Conservation (phyloP, 192 early-diverging fungal species). For the Pilaira anomala region DNA sequence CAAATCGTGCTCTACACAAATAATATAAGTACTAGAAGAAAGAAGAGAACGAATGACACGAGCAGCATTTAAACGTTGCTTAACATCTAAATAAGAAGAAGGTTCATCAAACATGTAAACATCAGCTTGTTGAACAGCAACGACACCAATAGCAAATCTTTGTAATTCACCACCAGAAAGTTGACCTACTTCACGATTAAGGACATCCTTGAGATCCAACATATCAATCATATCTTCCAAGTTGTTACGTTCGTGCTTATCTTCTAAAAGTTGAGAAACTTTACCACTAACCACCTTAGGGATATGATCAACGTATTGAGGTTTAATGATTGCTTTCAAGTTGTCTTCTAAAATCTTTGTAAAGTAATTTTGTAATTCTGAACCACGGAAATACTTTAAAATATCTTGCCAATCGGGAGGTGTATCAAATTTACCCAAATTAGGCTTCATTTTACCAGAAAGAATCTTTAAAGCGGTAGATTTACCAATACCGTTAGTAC, state of each 20-base stretch:
- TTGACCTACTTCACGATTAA: constrained; percentile 79
- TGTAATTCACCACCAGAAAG: constrained; percentile 97
- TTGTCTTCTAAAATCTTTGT: constrained; percentile 97
- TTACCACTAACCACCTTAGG: constrained; percentile 76
- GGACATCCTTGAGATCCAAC: constrained; percentile 78
- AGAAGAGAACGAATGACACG: constrained; percentile 85
- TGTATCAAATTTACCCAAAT: constrained; percentile 80
- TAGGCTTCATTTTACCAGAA: constrained; percentile 92
- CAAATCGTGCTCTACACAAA: constrained; percentile 99
- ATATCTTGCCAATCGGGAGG: constrained; percentile 97
- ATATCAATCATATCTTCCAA: constrained; percentile 66
- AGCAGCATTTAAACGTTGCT: constrained; percentile 97
- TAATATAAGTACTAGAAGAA: constrained; percentile 70
- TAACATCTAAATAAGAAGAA: constrained; percentile 96
- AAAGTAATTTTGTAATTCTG: constrained; percentile 98
- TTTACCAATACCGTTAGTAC: constrained; percentile 96
- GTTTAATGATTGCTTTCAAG: constrained; percentile 91
- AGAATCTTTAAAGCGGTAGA: constrained; percentile 94
- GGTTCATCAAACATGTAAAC: constrained; percentile 99
- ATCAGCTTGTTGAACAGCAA: constrained; percentile 79
- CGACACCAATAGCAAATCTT: constrained; percentile 92
- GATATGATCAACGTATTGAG: constrained; percentile 93
- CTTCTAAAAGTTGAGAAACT: constrained; percentile 70
- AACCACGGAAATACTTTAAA: constrained; percentile 92
- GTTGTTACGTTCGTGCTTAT: constrained; percentile 74